Conservation (phyloP, 192 early-diverging fungal species). For the Linnemannia zychae region DNA sequence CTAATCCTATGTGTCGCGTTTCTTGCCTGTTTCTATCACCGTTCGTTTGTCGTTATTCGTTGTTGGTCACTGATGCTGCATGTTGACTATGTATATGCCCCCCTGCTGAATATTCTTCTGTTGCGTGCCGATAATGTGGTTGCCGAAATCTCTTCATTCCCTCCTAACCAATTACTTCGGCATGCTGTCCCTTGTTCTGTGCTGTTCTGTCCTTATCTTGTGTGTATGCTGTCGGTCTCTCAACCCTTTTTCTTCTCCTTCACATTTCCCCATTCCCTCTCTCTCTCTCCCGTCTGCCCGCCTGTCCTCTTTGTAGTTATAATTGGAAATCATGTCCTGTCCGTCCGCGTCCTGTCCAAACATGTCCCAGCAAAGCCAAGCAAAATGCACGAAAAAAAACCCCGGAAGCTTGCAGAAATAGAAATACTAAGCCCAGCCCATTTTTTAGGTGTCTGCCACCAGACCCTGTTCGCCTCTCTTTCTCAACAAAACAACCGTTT, state of each 20-base stretch:
- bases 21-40: neutral
- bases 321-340: too few species aligned
- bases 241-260: too few species aligned
- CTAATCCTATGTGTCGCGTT: neutral
- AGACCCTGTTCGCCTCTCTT: neutral
- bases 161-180: neutral
- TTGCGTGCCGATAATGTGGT: neutral
- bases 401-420: neutral
- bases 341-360: too few species aligned
- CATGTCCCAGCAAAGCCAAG: too few species aligned
- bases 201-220: neutral
- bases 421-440: conserved; percentile 1
- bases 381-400: too few species aligned
- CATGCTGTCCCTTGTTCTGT: neutral
- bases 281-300: too few species aligned
- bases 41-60: neutral
- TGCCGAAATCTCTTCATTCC: neutral
- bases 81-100: neutral
- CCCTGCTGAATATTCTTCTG: neutral
- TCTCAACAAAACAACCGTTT: neutral
- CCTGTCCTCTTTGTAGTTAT: too few species aligned
- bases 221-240: too few species aligned
- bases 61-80: neutral
- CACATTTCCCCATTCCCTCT: too few species aligned
- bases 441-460: neutral